phyloP scores from a whole-genome alignment of 2,329 filamentous ascomycete genomes.

The Aspergillus brunneoviolaceus region DNA sequence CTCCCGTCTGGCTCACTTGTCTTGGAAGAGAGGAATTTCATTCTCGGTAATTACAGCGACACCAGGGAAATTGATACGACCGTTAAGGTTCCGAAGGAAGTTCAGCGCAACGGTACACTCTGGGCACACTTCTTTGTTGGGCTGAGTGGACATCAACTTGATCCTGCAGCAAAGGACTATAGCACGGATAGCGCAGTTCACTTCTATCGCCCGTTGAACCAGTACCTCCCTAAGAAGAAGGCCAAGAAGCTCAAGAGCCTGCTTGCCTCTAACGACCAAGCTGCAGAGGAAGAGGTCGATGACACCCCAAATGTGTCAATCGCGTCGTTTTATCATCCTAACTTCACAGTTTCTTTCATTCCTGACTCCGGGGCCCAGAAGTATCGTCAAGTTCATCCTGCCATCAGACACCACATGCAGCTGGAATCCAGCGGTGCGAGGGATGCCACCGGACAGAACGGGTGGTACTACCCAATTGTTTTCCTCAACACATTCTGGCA shows the following conservation, averaged over 20 bases:
- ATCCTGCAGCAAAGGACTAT: slow-evolving; percentile 71
- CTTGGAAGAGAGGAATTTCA: slow-evolving; percentile 76
- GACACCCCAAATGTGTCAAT: slow-evolving; percentile 66
- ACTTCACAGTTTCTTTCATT: slow-evolving; percentile 84
- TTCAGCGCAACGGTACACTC: slow-evolving; percentile 89
- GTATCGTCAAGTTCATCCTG: slow-evolving; percentile 67
- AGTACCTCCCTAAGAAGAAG: slow-evolving; percentile 91
- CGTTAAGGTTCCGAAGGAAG: slow-evolving; percentile 72
- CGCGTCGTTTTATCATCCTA: slow-evolving; percentile 89
- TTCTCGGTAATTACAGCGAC: slow-evolving; percentile 75
- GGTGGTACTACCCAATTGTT: slow-evolving; percentile 89
- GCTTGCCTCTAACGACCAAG: slow-evolving; percentile 57
- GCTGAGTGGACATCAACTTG: slow-evolving; percentile 70
- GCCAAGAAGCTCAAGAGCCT: slow-evolving; percentile 82
- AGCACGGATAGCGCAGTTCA: slow-evolving; percentile 75
- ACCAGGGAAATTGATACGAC: slow-evolving; percentile 72
- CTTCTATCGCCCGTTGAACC: slow-evolving; percentile 80
- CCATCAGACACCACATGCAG: slow-evolving; percentile 72
- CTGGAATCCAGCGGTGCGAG: slow-evolving; percentile 78
- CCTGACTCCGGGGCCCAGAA: slow-evolving; percentile 72
- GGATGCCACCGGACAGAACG: slow-evolving; percentile 80
- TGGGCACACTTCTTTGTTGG: slow-evolving; percentile 93
- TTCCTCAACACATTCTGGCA: slow-evolving; percentile 99
- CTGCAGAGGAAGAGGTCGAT: slow-evolving; percentile 51
- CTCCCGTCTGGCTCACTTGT: slow-evolving; percentile 69